Conservation (phyloP, 345 rosid species). For the Crucihimalaya himalaica region DNA sequence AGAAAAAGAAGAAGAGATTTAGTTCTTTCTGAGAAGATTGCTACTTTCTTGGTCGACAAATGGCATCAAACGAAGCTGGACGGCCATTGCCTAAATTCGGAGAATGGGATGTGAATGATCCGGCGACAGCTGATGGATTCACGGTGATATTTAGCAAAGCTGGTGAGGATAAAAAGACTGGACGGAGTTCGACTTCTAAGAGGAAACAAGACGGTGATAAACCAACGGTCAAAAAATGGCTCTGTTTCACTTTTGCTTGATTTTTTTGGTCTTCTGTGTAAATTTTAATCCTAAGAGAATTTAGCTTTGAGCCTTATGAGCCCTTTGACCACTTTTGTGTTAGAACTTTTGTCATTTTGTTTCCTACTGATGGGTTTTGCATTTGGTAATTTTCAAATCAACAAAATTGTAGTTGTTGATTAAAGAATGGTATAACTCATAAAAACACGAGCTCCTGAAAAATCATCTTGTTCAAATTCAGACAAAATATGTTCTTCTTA, state of each 20-base stretch:
- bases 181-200: conserved; percentile 35
- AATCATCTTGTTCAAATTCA: conserved; percentile 1
- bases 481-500: conserved; percentile 1
- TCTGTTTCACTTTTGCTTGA: conserved; percentile 44
- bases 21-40: not conserved
- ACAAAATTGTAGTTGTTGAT: too few species aligned
- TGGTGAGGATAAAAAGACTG: conserved; percentile 48
- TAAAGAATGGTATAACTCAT: too few species aligned
- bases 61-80: conserved; percentile 41
- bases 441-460: too few species aligned
- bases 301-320: conserved; percentile 12
- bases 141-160: conserved; percentile 51
- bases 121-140: conserved; percentile 49
- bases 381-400: too few species aligned
- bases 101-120: conserved; percentile 57
- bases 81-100: conserved; percentile 47
- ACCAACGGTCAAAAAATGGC: conserved; percentile 46
- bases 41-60: conserved; percentile 23
- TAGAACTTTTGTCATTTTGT: not conserved
- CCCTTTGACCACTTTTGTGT: conserved; percentile 15
- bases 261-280: not conserved
- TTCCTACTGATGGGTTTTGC: not conserved
- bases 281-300: not conserved
- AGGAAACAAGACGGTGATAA: conserved; percentile 38
- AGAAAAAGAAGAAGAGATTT: conserved; percentile 4